Conservation (phyloP, 257 asterid genomes). For the Salvia hispanica region DNA sequence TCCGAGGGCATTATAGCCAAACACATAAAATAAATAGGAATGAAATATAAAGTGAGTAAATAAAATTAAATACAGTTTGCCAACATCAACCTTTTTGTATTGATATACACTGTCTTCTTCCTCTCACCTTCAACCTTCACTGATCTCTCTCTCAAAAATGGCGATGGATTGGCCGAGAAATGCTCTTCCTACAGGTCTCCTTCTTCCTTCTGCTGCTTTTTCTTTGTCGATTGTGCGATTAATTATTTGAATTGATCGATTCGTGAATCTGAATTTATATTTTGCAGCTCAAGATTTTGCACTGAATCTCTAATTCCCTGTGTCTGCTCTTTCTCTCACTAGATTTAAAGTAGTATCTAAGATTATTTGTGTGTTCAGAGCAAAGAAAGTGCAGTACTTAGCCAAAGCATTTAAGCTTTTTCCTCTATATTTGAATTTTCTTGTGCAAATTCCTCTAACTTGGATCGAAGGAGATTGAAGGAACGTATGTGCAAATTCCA, state of each 20-base stretch:
- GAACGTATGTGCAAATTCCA: constrained; percentile 17
- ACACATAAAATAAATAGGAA: background rate
- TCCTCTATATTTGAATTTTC: too few relatives aligned
- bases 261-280: constrained; percentile 33
- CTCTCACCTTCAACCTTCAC: constrained; percentile 12
- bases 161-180: constrained; percentile 28
- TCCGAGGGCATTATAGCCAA: background rate
- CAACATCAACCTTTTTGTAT: constrained; percentile 34
- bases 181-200: constrained; percentile 11
- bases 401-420: background rate
- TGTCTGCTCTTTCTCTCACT: constrained; percentile 9
- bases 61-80: constrained; percentile 53
- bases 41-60: constrained; percentile 20
- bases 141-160: constrained; percentile 23
- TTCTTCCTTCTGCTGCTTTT: constrained; percentile 11
- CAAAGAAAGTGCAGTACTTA: constrained; percentile 1
- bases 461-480: background rate
- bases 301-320: background rate
- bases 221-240: background rate
- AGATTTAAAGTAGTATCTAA: constrained; percentile 1
- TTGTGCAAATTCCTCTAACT: too few relatives aligned
- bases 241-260: constrained; percentile 9
- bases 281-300: too few relatives aligned
- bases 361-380: constrained; percentile 15
- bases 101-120: constrained; percentile 30